Evolutionary conservation across 345 rosid genomes (phyloP).

Genomic region (Citrus mangshanensis): DNA sequence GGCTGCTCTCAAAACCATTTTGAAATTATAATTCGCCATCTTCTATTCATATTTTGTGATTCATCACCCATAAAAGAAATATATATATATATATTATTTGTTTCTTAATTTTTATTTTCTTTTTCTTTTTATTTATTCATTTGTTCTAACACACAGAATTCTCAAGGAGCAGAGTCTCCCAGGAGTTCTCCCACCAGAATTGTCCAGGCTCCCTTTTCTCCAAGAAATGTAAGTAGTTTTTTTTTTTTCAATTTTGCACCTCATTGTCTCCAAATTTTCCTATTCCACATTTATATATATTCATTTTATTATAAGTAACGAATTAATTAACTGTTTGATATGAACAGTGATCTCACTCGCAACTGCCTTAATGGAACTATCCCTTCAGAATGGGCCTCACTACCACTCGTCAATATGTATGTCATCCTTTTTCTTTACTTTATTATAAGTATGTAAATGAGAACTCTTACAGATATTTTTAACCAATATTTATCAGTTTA

Average conservation of each 20-base stretch:
- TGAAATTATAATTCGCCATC: no score
- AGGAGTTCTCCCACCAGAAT: conserved; percentile 46
- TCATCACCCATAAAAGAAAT: no score
- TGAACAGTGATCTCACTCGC: conserved; percentile 41
- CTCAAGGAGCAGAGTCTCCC: conserved; percentile 38
- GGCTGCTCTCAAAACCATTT: no score
- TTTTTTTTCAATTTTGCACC: background rate
- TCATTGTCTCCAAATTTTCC: background rate
- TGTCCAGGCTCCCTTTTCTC: conserved; percentile 40
- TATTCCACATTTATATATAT: background rate
- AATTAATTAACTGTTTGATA: background rate
- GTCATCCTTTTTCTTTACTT: background rate
- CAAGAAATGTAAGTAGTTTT: conserved; percentile 33
- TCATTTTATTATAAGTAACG: background rate
- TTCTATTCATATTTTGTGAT: no score
- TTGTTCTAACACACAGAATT: conserved; percentile 31
- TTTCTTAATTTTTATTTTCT: no score
- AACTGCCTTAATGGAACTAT: conserved; percentile 54
- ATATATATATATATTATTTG: no score
- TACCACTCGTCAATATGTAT: conserved; percentile 32
- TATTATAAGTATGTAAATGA: no score
- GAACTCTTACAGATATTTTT: no score
- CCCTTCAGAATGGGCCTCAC: conserved; percentile 49
- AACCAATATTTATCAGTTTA: no score
- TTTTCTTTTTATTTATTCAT: no score